Evolutionary conservation across 495 filamentous ascomycete species (phyloP).

Genomic region (Neurospora sp.): DNA sequence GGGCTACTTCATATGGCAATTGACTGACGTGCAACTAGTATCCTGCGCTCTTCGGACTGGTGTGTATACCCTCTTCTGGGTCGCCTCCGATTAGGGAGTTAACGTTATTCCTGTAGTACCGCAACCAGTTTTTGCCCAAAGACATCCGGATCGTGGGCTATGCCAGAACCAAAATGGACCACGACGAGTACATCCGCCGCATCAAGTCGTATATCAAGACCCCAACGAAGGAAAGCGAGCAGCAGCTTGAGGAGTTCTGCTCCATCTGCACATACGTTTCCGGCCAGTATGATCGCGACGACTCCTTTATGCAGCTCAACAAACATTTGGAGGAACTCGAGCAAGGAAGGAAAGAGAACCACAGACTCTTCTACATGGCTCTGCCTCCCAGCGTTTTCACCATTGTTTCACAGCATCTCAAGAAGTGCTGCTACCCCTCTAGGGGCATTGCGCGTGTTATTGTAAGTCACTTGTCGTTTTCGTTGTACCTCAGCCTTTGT

Average conservation of each 20-base stretch:
- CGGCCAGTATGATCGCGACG: conserved; percentile 95
- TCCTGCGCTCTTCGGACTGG: conserved; percentile 95
- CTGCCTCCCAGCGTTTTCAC: conserved; percentile 96
- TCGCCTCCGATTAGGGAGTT: conserved; percentile 11
- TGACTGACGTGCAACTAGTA: conserved; percentile 51
- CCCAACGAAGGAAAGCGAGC: conserved; percentile 93
- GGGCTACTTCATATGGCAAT: conserved; percentile 7
- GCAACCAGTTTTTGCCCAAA: conserved; percentile 97
- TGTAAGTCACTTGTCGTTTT: conserved; percentile 40
- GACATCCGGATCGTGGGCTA: conserved; percentile 97
- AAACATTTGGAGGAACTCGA: conserved; percentile 87
- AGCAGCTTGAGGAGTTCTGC: conserved; percentile 86
- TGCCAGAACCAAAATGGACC: conserved; percentile 99
- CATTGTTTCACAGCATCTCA: conserved; percentile 91
- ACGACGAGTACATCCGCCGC: conserved; percentile 82
- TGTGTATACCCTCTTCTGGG: conserved; percentile 41
- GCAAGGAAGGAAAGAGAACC: conserved; percentile 66
- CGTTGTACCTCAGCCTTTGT: background rate
- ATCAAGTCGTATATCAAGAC: conserved; percentile 99
- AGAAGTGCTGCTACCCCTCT: conserved; percentile 89
- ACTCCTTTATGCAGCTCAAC: conserved; percentile 80
- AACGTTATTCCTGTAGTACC: conserved; percentile 50
- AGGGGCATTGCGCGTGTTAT: conserved; percentile 88
- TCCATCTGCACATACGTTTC: conserved; percentile 83
- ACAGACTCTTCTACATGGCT: conserved; percentile 99